Conservation (phyloP, 2,329 filamentous ascomycete genomes). For the Colletotrichum gigasporum region DNA sequence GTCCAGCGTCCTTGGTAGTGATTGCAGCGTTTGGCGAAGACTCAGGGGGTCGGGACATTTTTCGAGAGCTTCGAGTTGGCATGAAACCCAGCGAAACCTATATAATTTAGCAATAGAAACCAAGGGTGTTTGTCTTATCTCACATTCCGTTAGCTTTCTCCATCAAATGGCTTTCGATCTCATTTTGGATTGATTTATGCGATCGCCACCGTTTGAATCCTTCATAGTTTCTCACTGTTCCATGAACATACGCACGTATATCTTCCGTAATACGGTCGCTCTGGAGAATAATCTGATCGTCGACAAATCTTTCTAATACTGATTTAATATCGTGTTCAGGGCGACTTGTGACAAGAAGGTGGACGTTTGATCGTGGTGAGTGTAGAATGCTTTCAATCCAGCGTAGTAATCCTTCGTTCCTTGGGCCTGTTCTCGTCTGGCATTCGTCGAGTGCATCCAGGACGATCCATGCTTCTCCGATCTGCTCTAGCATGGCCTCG, state of each 20-base stretch:
- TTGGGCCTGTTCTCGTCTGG: constrained; percentile 14
- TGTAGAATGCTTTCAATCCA: constrained; percentile 31
- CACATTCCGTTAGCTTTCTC: background rate
- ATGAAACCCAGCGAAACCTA: constrained; percentile 3
- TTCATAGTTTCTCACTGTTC: background rate
- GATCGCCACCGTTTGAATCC: background rate
- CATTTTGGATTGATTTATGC: background rate
- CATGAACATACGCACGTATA: background rate
- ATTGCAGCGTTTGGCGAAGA: background rate
- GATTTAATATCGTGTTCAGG: constrained; percentile 2
- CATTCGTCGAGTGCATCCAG: constrained; percentile 39
- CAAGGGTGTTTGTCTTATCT: background rate
- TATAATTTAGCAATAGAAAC: background rate
- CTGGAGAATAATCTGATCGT: background rate
- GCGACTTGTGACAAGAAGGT: constrained; percentile 9
- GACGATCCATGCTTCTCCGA: constrained; percentile 32
- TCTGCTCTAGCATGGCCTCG: constrained; percentile 32
- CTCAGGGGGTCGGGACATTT: background rate
- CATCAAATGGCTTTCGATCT: background rate
- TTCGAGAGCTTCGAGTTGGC: constrained; percentile 3
- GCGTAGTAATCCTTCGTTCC: constrained; percentile 26
- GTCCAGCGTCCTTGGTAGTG: background rate
- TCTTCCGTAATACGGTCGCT: background rate
- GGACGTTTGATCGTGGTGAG: constrained; percentile 5
- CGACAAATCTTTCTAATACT: background rate